Base-by-base conservation (phyloP, 2,329 filamentous ascomycete species). In the Alternaria arborescens region DNA sequence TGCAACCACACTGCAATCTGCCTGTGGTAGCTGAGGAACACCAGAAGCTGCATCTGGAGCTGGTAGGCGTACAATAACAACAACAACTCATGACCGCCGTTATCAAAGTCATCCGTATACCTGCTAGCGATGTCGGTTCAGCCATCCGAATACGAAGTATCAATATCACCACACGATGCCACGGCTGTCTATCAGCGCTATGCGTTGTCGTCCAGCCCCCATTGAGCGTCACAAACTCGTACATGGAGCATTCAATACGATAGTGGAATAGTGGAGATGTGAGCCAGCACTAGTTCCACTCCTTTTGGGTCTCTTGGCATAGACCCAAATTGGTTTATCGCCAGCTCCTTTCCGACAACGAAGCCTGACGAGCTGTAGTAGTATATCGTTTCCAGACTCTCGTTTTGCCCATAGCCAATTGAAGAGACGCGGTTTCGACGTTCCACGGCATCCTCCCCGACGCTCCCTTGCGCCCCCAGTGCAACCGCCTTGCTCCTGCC, bases 261-360 rank as follows among this genome's bases (percentile, higher is more conserved):
- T 14, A n/a, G 34, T 16, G 24, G 32, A 32, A 34, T 36, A 32
- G 24, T 52, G 54, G 58, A 26, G 26, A 24, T 58, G 52, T 59
- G 50, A 43, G 42, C 40, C 44, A 18, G 40, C 36, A 42, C 51
- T 52, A 56, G 58, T 36, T 40, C 52, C 50, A 52, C 65, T 68
- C 66, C 66, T 68, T 65, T 65, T 55, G 55, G 53, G 61, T 67
- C 60, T 59, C 68, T 64, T 65, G 67, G 61, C 55, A 67, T 55
- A 61, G 60, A 62, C 62, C 64, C 64, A 62, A 71, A 24, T 66
- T 66, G 71, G 61, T 61, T 57, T 64, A 53, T 61, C 54, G 63
- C 62, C 63, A 66, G 54, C 69, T 71, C 70, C 69, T 71, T 71
- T 71, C 62, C 55, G 57, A 52, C 63, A 52, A 58, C 59, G 46